Evolutionary conservation across 2,329 filamentous ascomycete species (phyloP), one percentile per base, ranked within the genome.

Genomic region (Exophiala xenobiotica): DNA sequence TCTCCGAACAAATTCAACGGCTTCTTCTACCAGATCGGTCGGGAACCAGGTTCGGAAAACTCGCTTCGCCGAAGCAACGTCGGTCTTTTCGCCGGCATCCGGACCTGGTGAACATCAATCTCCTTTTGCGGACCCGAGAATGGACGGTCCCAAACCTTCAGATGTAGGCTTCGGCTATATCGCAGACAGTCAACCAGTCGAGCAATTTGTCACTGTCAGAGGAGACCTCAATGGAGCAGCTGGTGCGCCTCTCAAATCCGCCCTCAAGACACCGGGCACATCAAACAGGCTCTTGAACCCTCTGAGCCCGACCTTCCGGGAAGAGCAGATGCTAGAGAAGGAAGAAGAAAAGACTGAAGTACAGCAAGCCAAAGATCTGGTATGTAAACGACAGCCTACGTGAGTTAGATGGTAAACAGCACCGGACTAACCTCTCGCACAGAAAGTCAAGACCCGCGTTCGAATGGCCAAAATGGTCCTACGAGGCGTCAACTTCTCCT

Each of bases 161-260:
- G 90, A 96, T 73, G 82, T 96, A 59, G 91, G 91, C 60, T 96
- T 97, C 70, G 90, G 91, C 68, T 96, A 96, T 74, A 87, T 96
- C 66, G 78, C 75, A 58, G 69, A 82, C 63, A 78, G 78, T 61
- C 73, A 77, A 57, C 68, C 73, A 22, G 64, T 46, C 50, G 66
- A 49, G 61, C 68, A 52, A 73, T 81, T 62, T 76, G 85, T 79
- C 63, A 87, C 88, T 16, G 38, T 62, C 7, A 35, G 49, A 39
- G 27, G 51, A 37, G 54, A 59, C 31, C 44, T 37, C 43, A 59
- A 62, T 45, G 58, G 56, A 3, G n/a, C 54, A 6, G 56, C 51
- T 9, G 56, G 56, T n/a, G 41, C 46, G 20, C 89, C 89, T 5
- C 80, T 96, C 63, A 95, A 93, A 78, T 95, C 90, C 70, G 91